phyloP scores from a whole-genome alignment of 1,284 basidiomycete genomes.

The Psilocybe mexicana region DNA sequence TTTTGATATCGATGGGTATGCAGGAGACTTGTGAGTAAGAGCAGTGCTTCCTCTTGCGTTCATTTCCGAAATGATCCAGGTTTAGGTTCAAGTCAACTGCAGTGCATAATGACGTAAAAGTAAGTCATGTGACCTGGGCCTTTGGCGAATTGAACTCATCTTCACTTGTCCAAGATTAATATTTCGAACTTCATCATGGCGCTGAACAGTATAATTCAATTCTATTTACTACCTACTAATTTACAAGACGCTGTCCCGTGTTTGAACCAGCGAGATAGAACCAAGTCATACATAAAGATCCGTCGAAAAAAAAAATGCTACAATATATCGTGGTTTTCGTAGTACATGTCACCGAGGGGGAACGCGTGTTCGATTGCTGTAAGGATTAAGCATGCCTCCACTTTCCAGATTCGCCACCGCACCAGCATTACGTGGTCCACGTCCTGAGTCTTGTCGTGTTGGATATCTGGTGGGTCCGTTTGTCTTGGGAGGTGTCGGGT shows the following conservation, averaged over 20 bases:
- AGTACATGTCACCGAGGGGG: slow-evolving; percentile 15
- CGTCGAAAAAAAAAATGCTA: slow-evolving; percentile 16
- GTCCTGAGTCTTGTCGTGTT: slow-evolving; percentile 35
- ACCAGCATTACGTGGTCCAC: slow-evolving; percentile 33
- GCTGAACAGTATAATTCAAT: neutral
- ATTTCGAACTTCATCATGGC: neutral
- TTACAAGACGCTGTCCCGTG: slow-evolving; percentile 1
- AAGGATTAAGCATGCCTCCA: slow-evolving; percentile 47
- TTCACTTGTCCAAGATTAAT: neutral
- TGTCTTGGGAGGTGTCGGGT: slow-evolving; percentile 15
- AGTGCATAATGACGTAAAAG: slow-evolving; percentile 9
- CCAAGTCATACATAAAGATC: slow-evolving; percentile 8
- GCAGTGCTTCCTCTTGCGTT: slow-evolving; percentile 3
- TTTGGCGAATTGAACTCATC: slow-evolving; percentile 8
- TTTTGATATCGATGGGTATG: slow-evolving; percentile 1
- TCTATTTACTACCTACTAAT: neutral
- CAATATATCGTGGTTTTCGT: slow-evolving; percentile 10
- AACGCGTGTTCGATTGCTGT: slow-evolving; percentile 25
- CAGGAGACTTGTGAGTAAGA: slow-evolving; percentile 16
- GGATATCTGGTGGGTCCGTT: slow-evolving; percentile 15
- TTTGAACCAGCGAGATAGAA: slow-evolving; percentile 12
- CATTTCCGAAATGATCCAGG: slow-evolving; percentile 2
- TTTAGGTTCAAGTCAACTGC: neutral
- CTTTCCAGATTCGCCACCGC: slow-evolving; percentile 43
- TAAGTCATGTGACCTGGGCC: slow-evolving; percentile 1